Conservation (phyloP, 169 alveolate genomes). For the Eimeria sp. region DNA sequence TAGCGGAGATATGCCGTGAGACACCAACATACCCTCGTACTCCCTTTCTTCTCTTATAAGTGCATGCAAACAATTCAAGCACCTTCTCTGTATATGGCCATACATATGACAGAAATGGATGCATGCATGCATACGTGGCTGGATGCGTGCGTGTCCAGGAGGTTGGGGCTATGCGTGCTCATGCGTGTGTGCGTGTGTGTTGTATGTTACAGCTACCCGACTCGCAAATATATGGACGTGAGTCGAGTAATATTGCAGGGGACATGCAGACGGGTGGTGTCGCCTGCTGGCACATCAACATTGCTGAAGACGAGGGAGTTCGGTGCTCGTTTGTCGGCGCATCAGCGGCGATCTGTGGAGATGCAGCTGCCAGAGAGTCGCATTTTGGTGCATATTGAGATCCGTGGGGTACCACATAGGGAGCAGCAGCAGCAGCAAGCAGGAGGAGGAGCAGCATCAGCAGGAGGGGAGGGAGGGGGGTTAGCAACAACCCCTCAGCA, state of each 20-base stretch:
- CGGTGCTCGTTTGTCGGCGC: neutral
- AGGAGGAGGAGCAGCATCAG: neutral
- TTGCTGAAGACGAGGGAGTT: conserved; percentile 37
- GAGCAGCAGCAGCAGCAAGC: neutral
- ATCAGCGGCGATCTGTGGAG: conserved; percentile 26
- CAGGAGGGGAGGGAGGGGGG: too few relatives aligned
- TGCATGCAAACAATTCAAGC: neutral
- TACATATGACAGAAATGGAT: neutral
- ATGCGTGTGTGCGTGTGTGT: neutral
- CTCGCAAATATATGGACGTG: conserved; percentile 16
- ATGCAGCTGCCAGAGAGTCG: conserved; percentile 47
- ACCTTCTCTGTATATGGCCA: neutral
- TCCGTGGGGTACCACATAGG: neutral
- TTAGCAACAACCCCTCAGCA: neutral
- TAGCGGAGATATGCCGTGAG: conserved; percentile 34
- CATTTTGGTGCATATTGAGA: conserved; percentile 30
- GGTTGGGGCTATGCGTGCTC: neutral
- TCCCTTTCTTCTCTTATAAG: too few relatives aligned
- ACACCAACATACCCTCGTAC: neutral
- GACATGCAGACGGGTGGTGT: conserved; percentile 27
- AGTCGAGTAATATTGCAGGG: conserved; percentile 40
- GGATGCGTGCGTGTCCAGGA: neutral
- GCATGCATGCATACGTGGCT: neutral
- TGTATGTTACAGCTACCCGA: conserved; percentile 5
- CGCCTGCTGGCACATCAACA: neutral